These are phyloP conservation scores for Globisporangium polare DNA, from an alignment of 352 stramenopile genomes.

Conservation along the genomic window DNA sequence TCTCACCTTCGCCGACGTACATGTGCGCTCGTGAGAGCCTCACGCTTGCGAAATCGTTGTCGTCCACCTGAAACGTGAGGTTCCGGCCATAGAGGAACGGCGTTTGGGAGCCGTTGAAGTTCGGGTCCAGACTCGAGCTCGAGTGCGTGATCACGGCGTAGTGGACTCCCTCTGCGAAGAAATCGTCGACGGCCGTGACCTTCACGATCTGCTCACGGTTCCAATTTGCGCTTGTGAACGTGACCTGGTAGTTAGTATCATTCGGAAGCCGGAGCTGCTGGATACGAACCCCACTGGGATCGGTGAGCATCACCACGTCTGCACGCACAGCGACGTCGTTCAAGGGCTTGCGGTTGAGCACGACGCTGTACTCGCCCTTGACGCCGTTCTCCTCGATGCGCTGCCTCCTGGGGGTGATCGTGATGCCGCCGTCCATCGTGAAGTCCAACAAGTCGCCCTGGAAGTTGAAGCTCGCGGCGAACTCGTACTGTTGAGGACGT, in stretches of 20 bases:
- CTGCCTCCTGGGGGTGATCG: constrained; percentile 40
- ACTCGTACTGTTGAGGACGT: constrained; percentile 35
- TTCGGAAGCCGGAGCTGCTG: constrained; percentile 38
- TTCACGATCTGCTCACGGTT: constrained; percentile 63
- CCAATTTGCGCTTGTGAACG: constrained; percentile 58
- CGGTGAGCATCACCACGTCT: constrained; percentile 28
- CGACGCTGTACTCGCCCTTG: constrained; percentile 54
- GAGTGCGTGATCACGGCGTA: constrained; percentile 54
- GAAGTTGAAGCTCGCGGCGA: constrained; percentile 48
- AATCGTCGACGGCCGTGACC: constrained; percentile 53
- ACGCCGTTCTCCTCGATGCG: constrained; percentile 45
- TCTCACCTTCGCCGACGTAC: constrained; percentile 55
- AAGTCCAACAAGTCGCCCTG: constrained; percentile 63
- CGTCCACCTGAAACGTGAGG: constrained; percentile 61
- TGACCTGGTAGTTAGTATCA: constrained; percentile 19
- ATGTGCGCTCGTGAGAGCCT: constrained; percentile 49
- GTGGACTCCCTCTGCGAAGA: constrained; percentile 52
- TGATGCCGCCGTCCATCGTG: constrained; percentile 66
- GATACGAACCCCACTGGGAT: constrained; percentile 25
- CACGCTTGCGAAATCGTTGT: constrained; percentile 60
- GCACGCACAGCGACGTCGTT: constrained; percentile 41
- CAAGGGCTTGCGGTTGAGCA: constrained; percentile 63
- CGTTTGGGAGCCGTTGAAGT: constrained; percentile 44
- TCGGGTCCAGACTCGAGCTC: constrained; percentile 38
- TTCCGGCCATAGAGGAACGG: constrained; percentile 62